Conservation (phyloP, 495 filamentous ascomycete genomes). For the Parmelia sp. region DNA sequence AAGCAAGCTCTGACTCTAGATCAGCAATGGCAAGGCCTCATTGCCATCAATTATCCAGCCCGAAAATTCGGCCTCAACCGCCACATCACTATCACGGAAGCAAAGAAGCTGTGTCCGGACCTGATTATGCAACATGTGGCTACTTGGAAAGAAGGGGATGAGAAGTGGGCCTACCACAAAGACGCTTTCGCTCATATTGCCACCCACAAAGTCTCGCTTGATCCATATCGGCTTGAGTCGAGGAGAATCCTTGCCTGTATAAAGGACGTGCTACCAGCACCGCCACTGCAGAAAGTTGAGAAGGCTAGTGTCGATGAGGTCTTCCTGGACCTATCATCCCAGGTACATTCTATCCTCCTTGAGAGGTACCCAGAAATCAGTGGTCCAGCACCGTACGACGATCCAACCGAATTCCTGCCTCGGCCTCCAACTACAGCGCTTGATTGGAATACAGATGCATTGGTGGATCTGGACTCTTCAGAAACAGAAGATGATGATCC, state of each 20-base stretch:
- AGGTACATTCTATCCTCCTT: conserved; percentile 69
- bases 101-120: conserved; percentile 80
- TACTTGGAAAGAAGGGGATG: conserved; percentile 88
- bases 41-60: conserved; percentile 93
- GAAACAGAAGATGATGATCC: conserved; percentile 74
- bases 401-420: conserved; percentile 65
- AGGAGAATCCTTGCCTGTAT: conserved; percentile 75
- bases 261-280: conserved; percentile 59
- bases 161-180: conserved; percentile 83
- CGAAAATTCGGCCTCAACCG: conserved; percentile 70
- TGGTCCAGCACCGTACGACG: conserved; percentile 57
- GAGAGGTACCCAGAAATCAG: conserved; percentile 71
- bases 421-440: conserved; percentile 66
- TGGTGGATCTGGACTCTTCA: conserved; percentile 66
- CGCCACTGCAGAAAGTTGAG: conserved; percentile 65
- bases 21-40: conserved; percentile 62
- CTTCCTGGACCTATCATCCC: conserved; percentile 81
- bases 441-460: conserved; percentile 72
- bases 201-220: conserved; percentile 86
- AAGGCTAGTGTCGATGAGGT: conserved; percentile 91
- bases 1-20: conserved; percentile 9
- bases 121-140: conserved; percentile 88
- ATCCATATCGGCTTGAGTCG: conserved; percentile 84
- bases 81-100: conserved; percentile 68
- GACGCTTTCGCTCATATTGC: conserved; percentile 67